These are phyloP conservation scores for Paecilomyces sp. DNA, from an alignment of 2,329 filamentous ascomycete genomes.

Conservation along the genomic window DNA sequence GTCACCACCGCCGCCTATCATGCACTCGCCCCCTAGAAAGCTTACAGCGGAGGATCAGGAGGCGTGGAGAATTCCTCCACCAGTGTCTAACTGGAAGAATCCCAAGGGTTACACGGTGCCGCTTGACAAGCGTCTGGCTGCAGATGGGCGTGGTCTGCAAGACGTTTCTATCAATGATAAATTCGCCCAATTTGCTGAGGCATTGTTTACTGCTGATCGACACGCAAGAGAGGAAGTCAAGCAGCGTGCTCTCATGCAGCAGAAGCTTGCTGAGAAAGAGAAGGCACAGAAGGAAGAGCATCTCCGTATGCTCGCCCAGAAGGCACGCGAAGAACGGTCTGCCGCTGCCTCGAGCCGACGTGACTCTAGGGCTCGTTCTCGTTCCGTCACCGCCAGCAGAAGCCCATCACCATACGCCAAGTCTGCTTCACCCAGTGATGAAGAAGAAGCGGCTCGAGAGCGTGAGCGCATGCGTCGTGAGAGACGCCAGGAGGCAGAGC, in stretches of 20 bases:
- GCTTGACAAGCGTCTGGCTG: slow-evolving; percentile 88
- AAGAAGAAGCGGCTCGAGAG: slow-evolving; percentile 65
- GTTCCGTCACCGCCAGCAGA: slow-evolving; percentile 38
- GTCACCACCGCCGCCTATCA: slow-evolving; percentile 83
- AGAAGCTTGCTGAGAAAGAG: slow-evolving; percentile 92
- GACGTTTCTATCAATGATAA: slow-evolving; percentile 98
- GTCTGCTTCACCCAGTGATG: slow-evolving; percentile 47
- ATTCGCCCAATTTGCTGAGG: slow-evolving; percentile 92
- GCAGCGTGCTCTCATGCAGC: slow-evolving; percentile 88
- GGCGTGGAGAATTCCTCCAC: slow-evolving; percentile 85
- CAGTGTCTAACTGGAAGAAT: slow-evolving; percentile 98
- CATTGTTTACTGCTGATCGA: slow-evolving; percentile 85
- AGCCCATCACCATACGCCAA: slow-evolving; percentile 38
- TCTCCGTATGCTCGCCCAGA: slow-evolving; percentile 77
- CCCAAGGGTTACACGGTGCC: slow-evolving; percentile 96
- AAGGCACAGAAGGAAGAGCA: slow-evolving; percentile 92
- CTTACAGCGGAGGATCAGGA: slow-evolving; percentile 96
- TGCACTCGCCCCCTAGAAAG: slow-evolving; percentile 92
- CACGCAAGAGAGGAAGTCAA: slow-evolving; percentile 95
- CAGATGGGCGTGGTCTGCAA: slow-evolving; percentile 84
- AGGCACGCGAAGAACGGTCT: slow-evolving; percentile 75
- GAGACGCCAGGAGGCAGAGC: slow-evolving; percentile 71
- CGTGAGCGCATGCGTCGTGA: slow-evolving; percentile 73
- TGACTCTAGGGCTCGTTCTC: slow-evolving; percentile 35
- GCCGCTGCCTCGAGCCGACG: slow-evolving; percentile 47